Base-by-base conservation (phyloP, 805 yeast species). In the Candida taoyuanica region DNA sequence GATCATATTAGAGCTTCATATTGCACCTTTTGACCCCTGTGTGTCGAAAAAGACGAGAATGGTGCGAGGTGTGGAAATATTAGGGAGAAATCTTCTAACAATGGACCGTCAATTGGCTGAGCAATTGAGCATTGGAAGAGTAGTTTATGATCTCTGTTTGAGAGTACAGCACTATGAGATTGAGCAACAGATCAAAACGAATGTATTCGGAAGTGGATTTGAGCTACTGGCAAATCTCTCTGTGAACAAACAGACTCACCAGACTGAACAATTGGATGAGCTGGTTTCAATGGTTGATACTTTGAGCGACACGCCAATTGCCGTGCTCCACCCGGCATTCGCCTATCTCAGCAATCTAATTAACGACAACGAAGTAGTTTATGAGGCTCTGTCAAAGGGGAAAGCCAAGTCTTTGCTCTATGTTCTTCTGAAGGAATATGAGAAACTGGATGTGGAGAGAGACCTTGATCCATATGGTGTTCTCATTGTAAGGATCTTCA, bases 81-180 rank as follows among this genome's bases (percentile, higher is more conserved):
- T 76, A n/a, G 56, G 67, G 20, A 57, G 83, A 42, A 76, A 75
- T 47, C 45, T 74, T 17, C 62, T 69, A 1, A 64, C 63, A 2
- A 46, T 55, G 26, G 59, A 61, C 27, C 57, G 61, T 21, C 50
- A 42, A 5, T 36, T 53, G 5, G 59, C 68, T 5, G 60, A 55
- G 34, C 42, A 46, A 1, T 24, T 56, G 7, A 31, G 33, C 5
- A 28, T 50, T 3, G 19, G 44, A 32, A 8, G 16, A 2, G 28
- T 15, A 3, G 29, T 39, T 2, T 41, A 47, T 23, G 3, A 17
- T 12, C 24, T 31, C 12, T 7, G 44, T 4, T 4, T 19, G 1
- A n/a, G 25, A 1, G 3, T 42, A 9, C 32, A 38, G 5, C 14
- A 21, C 5, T n/a, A 25, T 7, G 7, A 19, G 1, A 7, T 31